Base-by-base conservation (phyloP, 2,329 filamentous ascomycete genomes). In the Nothomitra cinnamomea region DNA sequence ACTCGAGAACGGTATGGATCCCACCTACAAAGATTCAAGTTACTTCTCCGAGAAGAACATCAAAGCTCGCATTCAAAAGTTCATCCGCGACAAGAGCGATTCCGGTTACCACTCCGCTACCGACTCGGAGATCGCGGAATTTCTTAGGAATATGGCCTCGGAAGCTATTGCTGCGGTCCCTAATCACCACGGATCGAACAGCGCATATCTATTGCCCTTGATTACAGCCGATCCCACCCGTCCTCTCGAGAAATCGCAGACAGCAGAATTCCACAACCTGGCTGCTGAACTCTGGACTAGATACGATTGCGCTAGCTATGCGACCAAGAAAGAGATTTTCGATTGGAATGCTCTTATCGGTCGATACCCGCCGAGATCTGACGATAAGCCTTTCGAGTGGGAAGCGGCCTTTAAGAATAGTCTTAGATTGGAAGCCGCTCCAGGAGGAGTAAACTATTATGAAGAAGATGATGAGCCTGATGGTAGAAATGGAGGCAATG, bases 261-360 rank as follows among this genome's bases (percentile, higher is more conserved):
- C 45, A 1, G 10, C 32, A 7, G 24, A 49, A 24, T 19, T 49
- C 17, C 24, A 49, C n/a, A 15, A 35, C 24, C 24, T 49, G n/a
- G 32, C 45, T 35, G 25, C 25, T 2, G 45, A 49, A 7, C n/a
- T 49, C 12, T 49, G 45, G 45, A 19, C 25, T 32, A 28, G 25
- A 35, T 49, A 49, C 19, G 45, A 28, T 35, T 49, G 45, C 45
- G 25, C n/a, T 32, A 35, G 15, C 15, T 28, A 35, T 19, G 45
- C 32, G 13, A 49, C 21, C 45, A 49, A 17, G 19, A 19, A 24
- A 12, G 24, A 17, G 45, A 49, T 17, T 12, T 49, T 49, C 45
- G 45, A 49, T 28, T 35, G 45, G 45, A 28, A 35, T 32, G 45
- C 25, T 35, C 45, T 49, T n/a, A 49, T 49, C 25, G 45, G 32